These are phyloP conservation scores for Ophidiomyces ophidiicola DNA, from an alignment of 2,329 filamentous ascomycete species.

Conservation along the genomic window DNA sequence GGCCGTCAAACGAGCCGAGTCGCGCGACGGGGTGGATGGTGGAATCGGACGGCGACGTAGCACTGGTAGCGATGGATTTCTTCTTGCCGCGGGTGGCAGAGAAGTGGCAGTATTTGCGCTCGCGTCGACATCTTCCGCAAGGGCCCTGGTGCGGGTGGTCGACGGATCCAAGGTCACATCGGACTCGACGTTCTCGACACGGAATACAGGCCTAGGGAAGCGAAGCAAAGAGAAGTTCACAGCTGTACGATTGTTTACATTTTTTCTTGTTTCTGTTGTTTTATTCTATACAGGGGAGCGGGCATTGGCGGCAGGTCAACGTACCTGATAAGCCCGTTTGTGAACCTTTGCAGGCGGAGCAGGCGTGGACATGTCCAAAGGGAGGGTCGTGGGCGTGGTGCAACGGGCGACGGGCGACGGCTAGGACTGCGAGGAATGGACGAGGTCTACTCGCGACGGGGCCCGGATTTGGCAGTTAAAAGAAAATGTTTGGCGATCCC, in stretches of 20 bases:
- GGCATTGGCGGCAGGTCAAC: neutral
- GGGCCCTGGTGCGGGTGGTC: constrained; percentile 17
- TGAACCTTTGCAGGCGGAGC: constrained; percentile 13
- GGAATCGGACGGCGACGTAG: constrained; percentile 1
- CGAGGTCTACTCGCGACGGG: too few relatives aligned
- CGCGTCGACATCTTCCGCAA: constrained; percentile 17
- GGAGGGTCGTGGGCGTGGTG: neutral
- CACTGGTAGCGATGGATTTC: constrained; percentile 9
- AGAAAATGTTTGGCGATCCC: too few relatives aligned
- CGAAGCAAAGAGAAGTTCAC: constrained; percentile 4
- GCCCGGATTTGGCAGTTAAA: too few relatives aligned
- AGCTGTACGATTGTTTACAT: neutral
- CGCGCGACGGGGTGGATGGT: constrained; percentile 6
- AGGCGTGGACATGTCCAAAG: constrained; percentile 13
- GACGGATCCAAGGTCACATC: constrained; percentile 17
- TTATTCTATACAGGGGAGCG: neutral
- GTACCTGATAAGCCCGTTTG: constrained; percentile 19
- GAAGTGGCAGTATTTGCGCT: constrained; percentile 18
- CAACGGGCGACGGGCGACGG: neutral
- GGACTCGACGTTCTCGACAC: constrained; percentile 18
- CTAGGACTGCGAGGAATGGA: neutral
- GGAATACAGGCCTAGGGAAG: constrained; percentile 16
- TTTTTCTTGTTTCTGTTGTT: constrained; percentile 1
- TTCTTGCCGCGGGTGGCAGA: constrained; percentile 17
- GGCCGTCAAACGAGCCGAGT: constrained; percentile 1